Base-by-base conservation (phyloP, 2,329 filamentous ascomycete genomes). In the Aulographum hederae region DNA sequence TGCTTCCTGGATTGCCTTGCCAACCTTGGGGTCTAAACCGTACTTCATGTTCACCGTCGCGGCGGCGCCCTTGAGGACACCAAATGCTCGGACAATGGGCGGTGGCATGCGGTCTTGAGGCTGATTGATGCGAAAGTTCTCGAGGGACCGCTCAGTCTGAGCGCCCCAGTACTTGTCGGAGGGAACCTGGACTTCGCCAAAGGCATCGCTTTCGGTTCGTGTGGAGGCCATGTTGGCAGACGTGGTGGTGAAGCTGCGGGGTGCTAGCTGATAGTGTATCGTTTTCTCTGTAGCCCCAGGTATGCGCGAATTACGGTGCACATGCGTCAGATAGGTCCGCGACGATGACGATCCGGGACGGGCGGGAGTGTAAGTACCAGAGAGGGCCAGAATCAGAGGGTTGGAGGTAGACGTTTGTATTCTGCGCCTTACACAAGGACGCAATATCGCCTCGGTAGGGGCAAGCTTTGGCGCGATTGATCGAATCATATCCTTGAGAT, bases 51-150 rank as follows among this genome's bases (percentile, higher is more conserved):
- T 98, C 41, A 95, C 89, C 5, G 77, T 81, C 30, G 89, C 89
- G 28, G 89, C 89, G 35, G 89, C 89, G 41, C 85, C 86, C 71
- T 98, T 98, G 42, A 98, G 68, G 47, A 95, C 91, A 52, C 89
- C 89, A 54, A 98, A 94, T 5, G 89, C 89, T 58, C 74, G 77
- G 49, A 95, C 66, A 45, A 98, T 78, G 28, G 85, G 79, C 41
- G 82, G 76, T 30, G 89, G 89, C 85, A 95, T 95, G 54, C 89
- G 84, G 55, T 98, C 89, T 61, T 93, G 82, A 38, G 89, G 89
- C 67, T 95, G 89, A 63, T 95, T 95, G 73, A 98, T 95, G 57
- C 78, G 78, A 69, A 98, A 98, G 67, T 98, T 98, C 58, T 79
- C 77, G 54, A 95, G 70, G 32, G 86, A 95, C 43, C 86, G 77